phyloP scores from a whole-genome alignment of 2,329 filamentous ascomycete species.

The Hypomyces perniciosus region DNA sequence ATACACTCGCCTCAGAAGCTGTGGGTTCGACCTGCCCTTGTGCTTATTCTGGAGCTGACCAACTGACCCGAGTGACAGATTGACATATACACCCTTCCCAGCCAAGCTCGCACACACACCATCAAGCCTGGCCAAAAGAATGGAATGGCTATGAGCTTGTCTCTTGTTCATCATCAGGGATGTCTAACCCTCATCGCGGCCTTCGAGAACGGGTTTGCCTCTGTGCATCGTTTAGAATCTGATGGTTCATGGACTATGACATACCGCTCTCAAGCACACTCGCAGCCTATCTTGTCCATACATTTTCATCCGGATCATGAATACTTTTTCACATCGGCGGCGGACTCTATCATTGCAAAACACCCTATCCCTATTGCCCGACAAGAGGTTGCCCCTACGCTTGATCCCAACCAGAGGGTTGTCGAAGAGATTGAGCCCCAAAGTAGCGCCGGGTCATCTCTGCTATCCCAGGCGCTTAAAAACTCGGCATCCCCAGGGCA shows the following conservation, averaged over 20 bases:
- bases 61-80: constrained; percentile 40
- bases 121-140: constrained; percentile 44
- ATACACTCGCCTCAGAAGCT: constrained; percentile 65
- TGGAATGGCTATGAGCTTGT: constrained; percentile 87
- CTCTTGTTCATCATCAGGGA: constrained; percentile 47
- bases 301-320: constrained; percentile 44
- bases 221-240: constrained; percentile 51
- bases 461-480: constrained; percentile 21
- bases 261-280: constrained; percentile 64
- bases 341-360: constrained; percentile 72
- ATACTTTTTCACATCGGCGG: constrained; percentile 72
- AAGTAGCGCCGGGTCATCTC: constrained; percentile 12
- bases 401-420: constrained; percentile 19
- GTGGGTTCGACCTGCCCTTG: constrained; percentile 34
- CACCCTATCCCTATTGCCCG: constrained; percentile 54
- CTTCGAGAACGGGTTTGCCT: constrained; percentile 78
- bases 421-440: constrained; percentile 21
- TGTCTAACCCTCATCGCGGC: constrained; percentile 62
- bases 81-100: constrained; percentile 79
- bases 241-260: constrained; percentile 41
- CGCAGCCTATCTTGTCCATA: constrained; percentile 76
- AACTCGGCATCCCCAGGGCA: neutral
- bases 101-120: constrained; percentile 60
- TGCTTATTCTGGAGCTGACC: neutral
- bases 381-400: constrained; percentile 20